Conservation (phyloP, 768 basidiomycete species). For the Pisolithus microcarpus region DNA sequence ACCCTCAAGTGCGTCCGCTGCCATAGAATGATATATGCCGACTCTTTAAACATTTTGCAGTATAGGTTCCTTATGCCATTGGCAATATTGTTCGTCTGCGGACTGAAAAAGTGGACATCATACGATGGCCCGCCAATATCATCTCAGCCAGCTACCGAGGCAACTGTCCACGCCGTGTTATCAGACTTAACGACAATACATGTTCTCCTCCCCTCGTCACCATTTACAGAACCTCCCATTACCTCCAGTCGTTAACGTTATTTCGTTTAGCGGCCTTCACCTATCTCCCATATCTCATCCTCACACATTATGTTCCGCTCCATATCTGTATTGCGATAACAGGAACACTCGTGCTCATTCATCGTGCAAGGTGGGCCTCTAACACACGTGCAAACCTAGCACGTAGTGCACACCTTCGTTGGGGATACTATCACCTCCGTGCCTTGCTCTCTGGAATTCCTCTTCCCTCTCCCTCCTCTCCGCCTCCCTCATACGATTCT, state of each 20-base stretch:
- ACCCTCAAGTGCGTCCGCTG: constrained; percentile 40
- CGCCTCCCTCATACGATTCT: constrained; percentile 25
- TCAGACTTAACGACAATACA: constrained; percentile 63
- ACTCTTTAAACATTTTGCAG: background rate
- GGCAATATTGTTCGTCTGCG: constrained; percentile 34
- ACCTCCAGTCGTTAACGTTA: constrained; percentile 28
- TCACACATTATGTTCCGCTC: constrained; percentile 56
- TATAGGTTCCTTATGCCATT: constrained; percentile 55
- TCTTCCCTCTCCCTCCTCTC: constrained; percentile 32
- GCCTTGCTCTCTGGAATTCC: constrained; percentile 49
- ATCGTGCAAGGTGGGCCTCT: constrained; percentile 62
- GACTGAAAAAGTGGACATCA: constrained; percentile 23
- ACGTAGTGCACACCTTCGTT: constrained; percentile 63
- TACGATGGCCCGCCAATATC: constrained; percentile 8
- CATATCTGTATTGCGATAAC: constrained; percentile 52
- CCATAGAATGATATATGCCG: background rate
- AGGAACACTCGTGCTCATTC: constrained; percentile 53
- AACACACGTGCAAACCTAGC: constrained; percentile 49
- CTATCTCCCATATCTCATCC: constrained; percentile 59
- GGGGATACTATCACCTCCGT: constrained; percentile 47
- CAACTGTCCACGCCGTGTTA: constrained; percentile 45
- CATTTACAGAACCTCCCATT: constrained; percentile 24
- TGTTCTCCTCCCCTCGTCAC: constrained; percentile 41
- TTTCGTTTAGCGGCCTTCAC: constrained; percentile 51
- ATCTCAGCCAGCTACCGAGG: constrained; percentile 44